phyloP scores from a whole-genome alignment of 768 basidiomycete genomes.

The Russula dissimulans region DNA sequence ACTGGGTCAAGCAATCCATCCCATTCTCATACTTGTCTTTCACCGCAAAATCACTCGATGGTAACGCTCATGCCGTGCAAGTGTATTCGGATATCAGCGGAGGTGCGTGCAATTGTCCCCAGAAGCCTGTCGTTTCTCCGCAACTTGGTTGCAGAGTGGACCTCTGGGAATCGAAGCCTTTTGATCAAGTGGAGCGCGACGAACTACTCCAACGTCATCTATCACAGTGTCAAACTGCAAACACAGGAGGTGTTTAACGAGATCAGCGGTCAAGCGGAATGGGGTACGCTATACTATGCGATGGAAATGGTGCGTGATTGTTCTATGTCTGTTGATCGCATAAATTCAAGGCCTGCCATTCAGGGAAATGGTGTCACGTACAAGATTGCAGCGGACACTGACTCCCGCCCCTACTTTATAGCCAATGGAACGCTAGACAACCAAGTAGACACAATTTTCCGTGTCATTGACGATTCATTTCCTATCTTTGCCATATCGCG shows the following conservation, averaged over 20 bases:
- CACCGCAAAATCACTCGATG: conserved; percentile 26
- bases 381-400: conserved; percentile 5
- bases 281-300: conserved; percentile 18
- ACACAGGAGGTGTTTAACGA: conserved; percentile 10
- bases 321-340: not conserved
- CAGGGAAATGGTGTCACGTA: conserved; percentile 14
- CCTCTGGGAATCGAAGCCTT: conserved; percentile 15
- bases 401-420: conserved; percentile 19
- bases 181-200: conserved; percentile 3
- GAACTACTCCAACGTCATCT: not conserved
- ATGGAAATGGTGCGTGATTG: conserved; percentile 7
- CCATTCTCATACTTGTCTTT: conserved; percentile 33
- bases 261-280: conserved; percentile 16
- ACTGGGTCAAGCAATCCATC: conserved; percentile 31
- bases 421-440: conserved; percentile 15
- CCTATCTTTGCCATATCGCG: conserved; percentile 23
- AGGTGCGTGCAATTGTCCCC: conserved; percentile 21
- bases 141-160: conserved; percentile 19
- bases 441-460: conserved; percentile 7
- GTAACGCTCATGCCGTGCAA: conserved; percentile 27
- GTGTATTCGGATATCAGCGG: conserved; percentile 34
- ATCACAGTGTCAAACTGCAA: conserved; percentile 10
- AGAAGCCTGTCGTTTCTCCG: not conserved
- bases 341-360: not conserved
- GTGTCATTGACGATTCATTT: conserved; percentile 14